Conservation (phyloP, 148 eudicot genomes). For the Vaccinium corymbosum region DNA sequence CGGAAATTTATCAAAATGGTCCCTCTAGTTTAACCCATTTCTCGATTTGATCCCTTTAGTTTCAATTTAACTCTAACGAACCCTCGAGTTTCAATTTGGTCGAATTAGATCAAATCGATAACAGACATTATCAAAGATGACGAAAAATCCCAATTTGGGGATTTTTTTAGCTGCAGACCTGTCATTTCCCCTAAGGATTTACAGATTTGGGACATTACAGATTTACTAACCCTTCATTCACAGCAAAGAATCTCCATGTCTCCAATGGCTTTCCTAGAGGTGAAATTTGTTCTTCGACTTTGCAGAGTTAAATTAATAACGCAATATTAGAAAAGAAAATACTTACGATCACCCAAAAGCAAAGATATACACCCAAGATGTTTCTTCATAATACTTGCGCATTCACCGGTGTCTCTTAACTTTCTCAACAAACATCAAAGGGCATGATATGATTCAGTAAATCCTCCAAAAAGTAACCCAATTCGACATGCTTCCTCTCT, state of each 20-base stretch:
- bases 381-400: conserved; percentile 52
- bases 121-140: too few species aligned
- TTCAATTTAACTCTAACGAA: too few species aligned
- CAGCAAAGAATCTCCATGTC: conserved; percentile 88
- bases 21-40: too few species aligned
- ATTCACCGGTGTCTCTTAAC: conserved; percentile 75
- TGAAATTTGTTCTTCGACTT: conserved; percentile 93
- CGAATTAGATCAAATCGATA: too few species aligned
- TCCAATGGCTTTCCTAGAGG: conserved; percentile 92
- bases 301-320: conserved; percentile 53
- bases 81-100: too few species aligned
- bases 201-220: too few species aligned
- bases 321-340: background rate
- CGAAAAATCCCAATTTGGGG: too few species aligned
- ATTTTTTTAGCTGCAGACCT: too few species aligned
- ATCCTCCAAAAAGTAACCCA: conserved; percentile 95
- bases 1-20: too few species aligned
- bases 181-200: too few species aligned
- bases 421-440: conserved; percentile 85
- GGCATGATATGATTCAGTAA: conserved; percentile 96
- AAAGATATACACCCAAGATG: background rate
- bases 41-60: too few species aligned
- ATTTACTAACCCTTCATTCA: too few species aligned
- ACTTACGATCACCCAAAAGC: background rate
- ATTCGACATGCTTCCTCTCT: conserved; percentile 98